These are phyloP conservation scores for Podospora tetraspora DNA, from an alignment of 495 filamentous ascomycete genomes.

Conservation along the genomic window DNA sequence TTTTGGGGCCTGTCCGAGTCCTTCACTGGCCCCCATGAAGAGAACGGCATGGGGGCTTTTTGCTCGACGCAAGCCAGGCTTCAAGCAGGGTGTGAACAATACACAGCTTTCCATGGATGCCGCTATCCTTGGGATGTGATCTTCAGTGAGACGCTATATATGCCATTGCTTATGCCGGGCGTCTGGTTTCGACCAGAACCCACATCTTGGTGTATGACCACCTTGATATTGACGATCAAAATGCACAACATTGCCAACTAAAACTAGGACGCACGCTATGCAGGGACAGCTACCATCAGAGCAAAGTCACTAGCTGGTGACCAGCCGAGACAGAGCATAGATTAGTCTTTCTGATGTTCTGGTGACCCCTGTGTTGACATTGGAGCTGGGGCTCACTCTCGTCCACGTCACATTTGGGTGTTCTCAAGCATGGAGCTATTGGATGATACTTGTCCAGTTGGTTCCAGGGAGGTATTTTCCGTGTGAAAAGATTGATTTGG, in stretches of 20 bases:
- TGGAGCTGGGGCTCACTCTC: too few species aligned
- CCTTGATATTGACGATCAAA: not conserved
- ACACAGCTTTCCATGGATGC: not conserved
- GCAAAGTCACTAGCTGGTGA: not conserved
- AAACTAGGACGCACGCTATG: not conserved
- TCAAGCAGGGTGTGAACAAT: not conserved
- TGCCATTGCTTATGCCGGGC: not conserved
- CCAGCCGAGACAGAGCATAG: too few species aligned
- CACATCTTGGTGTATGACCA: not conserved
- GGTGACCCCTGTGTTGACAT: too few species aligned
- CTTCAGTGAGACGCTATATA: not conserved
- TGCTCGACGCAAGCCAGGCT: not conserved
- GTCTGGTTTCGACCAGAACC: not conserved
- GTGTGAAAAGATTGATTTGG: too few species aligned
- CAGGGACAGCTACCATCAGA: too few species aligned
- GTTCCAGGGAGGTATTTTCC: too few species aligned
- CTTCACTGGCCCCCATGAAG: not conserved
- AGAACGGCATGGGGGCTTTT: not conserved
- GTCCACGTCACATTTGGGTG: too few species aligned
- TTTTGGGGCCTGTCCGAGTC: not conserved
- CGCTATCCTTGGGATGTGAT: not conserved
- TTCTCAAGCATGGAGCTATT: too few species aligned
- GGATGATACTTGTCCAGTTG: too few species aligned
- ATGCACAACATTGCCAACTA: not conserved
- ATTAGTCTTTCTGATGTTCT: too few species aligned